Conservation (phyloP, 768 basidiomycete species). For the Royoungia palumana region DNA sequence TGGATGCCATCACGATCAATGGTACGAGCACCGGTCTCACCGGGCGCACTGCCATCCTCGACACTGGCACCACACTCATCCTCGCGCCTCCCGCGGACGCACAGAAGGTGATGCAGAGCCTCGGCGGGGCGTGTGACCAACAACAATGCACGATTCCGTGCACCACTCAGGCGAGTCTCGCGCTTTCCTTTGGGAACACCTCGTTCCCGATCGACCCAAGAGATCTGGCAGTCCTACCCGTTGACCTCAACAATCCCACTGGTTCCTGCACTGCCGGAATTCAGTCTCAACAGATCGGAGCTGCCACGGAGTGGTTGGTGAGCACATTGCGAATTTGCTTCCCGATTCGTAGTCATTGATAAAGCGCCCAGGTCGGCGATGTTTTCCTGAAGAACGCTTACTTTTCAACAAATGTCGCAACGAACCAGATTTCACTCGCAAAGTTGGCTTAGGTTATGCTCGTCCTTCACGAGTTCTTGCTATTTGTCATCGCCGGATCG, state of each 20-base stretch:
- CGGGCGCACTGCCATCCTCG: conserved; percentile 68
- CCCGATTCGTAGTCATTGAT: background rate
- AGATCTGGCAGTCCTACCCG: conserved; percentile 60
- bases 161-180: conserved; percentile 48
- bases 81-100: conserved; percentile 48
- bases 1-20: conserved; percentile 59
- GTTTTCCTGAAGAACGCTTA: conserved; percentile 78
- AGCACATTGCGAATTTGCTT: conserved; percentile 23
- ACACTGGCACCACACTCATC: conserved; percentile 48
- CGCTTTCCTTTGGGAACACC: conserved; percentile 56
- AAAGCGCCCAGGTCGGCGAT: conserved; percentile 48
- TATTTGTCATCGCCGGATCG: conserved; percentile 9
- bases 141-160: conserved; percentile 65
- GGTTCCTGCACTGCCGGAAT: conserved; percentile 75
- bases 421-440: conserved; percentile 60
- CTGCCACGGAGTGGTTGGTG: conserved; percentile 64
- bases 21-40: conserved; percentile 48
- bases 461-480: background rate
- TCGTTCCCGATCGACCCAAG: conserved; percentile 61
- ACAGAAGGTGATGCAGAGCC: conserved; percentile 53
- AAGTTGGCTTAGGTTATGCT: conserved; percentile 36
- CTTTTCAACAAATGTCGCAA: conserved; percentile 58
- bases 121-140: conserved; percentile 49
- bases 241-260: conserved; percentile 45
- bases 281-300: conserved; percentile 56